Base-by-base conservation (phyloP, 2,329 filamentous ascomycete genomes). In the Aspergillus fijiensis region DNA sequence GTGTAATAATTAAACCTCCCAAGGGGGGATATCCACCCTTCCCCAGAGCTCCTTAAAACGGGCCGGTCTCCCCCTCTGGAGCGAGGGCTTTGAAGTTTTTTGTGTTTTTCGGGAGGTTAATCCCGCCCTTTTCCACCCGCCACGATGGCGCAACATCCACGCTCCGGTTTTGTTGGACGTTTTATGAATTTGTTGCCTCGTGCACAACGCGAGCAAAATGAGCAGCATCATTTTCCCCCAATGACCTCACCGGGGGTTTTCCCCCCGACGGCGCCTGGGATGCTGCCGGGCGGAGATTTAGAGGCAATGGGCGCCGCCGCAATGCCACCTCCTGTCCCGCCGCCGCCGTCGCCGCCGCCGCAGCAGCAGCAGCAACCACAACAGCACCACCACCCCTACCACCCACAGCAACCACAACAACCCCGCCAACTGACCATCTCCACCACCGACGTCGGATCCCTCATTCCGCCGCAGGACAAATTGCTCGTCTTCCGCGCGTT, bases 401-500 rank as follows among this genome's bases (percentile, higher is more conserved):
- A 29, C 27, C 27, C 7, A 29, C 27, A 19, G 56, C 23, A 31
- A 27, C 35, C 21, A 55, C 33, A 29, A 51, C 2, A 29, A 60
- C 47, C 42, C 59, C 63, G 58, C 51, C 67, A 62, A n/a, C 58
- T 66, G 29, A 59, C 60, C 1, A 49, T 65, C n/a, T 52, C 59
- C 0, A 62, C 58, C 16, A 69, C 66, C 29, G 60, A 73, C 7
- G 48, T 64, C 21, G 60, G 65, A 45, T 57, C 60, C 21, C 67
- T 75, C 51, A 72, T 76, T 35, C 74, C 74, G 12, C 62, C 70
- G 27, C 69, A 69, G 49, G 75, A 78, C 60, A 76, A 76, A 47
- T 69, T 78, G 4, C 70, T 76, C 50, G 69, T 75, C 16, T 79
- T 78, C 62, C 75, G 77, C 29, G 72, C 74, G 10, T 69, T 78